Conservation (phyloP, 179 eudicot species). For the Pouteria campechiana region DNA sequence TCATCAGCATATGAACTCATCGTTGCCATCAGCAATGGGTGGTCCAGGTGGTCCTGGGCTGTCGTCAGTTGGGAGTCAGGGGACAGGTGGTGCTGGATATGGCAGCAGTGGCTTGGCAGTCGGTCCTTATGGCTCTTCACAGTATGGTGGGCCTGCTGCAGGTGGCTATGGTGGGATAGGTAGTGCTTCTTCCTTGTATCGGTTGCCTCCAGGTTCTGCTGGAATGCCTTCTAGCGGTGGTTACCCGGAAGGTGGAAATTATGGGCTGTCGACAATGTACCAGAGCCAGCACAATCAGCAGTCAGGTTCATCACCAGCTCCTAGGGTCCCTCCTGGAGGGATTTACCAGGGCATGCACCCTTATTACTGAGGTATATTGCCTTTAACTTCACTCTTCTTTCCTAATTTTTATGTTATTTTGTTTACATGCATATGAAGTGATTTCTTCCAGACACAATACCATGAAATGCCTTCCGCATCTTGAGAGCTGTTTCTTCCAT, state of each 20-base stretch:
- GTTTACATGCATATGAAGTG: background rate
- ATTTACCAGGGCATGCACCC: slow-evolving; percentile 58
- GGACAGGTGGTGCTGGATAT: slow-evolving; percentile 19
- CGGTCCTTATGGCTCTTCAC: slow-evolving; percentile 19
- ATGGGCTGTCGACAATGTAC: slow-evolving; percentile 29
- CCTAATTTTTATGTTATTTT: background rate
- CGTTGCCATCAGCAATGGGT: slow-evolving; percentile 5
- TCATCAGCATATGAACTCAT: slow-evolving; percentile 9
- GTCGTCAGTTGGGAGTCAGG: slow-evolving; percentile 14
- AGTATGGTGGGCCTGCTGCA: slow-evolving; percentile 15
- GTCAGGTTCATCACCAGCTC: slow-evolving; percentile 31
- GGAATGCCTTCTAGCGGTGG: slow-evolving; percentile 33
- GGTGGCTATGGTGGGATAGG: slow-evolving; percentile 17
- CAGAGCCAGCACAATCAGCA: slow-evolving; percentile 22
- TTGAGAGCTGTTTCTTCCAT: background rate
- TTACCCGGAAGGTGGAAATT: slow-evolving; percentile 38
- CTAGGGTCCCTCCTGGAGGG: slow-evolving; percentile 40
- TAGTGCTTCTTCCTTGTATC: slow-evolving; percentile 23
- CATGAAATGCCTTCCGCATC: background rate
- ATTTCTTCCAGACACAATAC: no score
- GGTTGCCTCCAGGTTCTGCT: slow-evolving; percentile 26
- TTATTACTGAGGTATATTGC: slow-evolving; percentile 39
- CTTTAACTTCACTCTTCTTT: background rate
- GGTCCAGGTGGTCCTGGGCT: slow-evolving; percentile 16
- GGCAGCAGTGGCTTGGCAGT: slow-evolving; percentile 15